These are phyloP conservation scores for Tanacetum coccineum DNA, from an alignment of 129 eudicot species.

Conservation along the genomic window DNA sequence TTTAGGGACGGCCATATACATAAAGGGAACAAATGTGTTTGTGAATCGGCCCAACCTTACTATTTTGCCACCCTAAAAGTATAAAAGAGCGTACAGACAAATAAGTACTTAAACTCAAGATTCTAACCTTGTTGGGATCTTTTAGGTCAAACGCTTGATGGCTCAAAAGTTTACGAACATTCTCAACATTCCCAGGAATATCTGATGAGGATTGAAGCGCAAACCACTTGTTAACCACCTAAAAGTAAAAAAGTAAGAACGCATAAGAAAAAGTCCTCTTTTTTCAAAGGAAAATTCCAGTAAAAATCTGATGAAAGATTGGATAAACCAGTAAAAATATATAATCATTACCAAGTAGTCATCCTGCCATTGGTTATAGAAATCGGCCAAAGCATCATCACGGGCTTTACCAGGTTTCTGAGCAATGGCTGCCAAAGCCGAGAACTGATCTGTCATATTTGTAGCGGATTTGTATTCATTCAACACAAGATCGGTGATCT, in stretches of 20 bases:
- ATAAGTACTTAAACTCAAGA: neutral
- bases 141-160: constrained; percentile 90
- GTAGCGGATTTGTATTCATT: constrained; percentile 78
- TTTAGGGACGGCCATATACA: too few species aligned
- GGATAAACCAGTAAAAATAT: too few species aligned
- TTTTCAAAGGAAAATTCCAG: too few species aligned
- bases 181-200: constrained; percentile 87
- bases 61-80: too few species aligned
- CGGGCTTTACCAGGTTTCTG: constrained; percentile 74
- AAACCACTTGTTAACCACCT: constrained; percentile 94
- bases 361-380: constrained; percentile 86
- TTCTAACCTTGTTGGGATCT: constrained; percentile 83
- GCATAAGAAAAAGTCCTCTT: too few species aligned
- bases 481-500: constrained; percentile 66
- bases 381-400: constrained; percentile 81
- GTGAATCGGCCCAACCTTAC: too few species aligned
- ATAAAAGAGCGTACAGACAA: neutral
- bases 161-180: constrained; percentile 65
- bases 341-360: constrained; percentile 54
- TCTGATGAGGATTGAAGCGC: constrained; percentile 91
- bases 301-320: too few species aligned
- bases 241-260: neutral
- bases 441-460: constrained; percentile 92
- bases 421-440: constrained; percentile 78
- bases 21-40: too few species aligned